Evolutionary conservation across 169 alveolate genomes (phyloP), one percentile per base, ranked within the genome.

Genomic region (Perkinsus olseni): DNA sequence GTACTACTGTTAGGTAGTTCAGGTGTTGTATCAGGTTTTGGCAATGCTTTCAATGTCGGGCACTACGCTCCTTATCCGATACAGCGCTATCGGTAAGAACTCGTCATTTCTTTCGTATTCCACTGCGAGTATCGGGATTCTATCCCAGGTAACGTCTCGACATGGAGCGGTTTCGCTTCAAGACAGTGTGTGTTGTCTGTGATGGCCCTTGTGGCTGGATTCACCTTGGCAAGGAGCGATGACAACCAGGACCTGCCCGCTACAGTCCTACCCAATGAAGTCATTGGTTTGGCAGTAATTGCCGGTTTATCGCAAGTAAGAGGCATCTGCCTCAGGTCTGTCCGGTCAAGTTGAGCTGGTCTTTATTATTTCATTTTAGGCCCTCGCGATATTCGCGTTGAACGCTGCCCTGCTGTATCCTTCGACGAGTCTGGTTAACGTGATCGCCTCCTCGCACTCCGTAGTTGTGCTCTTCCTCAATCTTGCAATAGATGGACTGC

Each of bases 201-300:
- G 82, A 21, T 62, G 82, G 82, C 82, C 31, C 37, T 62, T 1
- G 34, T 62, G 1, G 82, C 82, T 62, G 82, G 82, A 21, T 28
- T 62, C 28, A 24, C 82, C 8, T 62, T 62, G 17, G 34, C 82
- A 21, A 62, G 31, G 82, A 62, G 82, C 31, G 82, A 62, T 62
- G 82, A 62, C 8, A 62, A 62, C 82, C 28, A 62, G 34, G 82
- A 62, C 8, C 31, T 62, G 34, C 82, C 82, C 17, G 82, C 82
- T 62, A 62, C 82, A 62, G 82, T 62, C 82, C 82, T 62, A 62
- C 82, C 82, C 82, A 62, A 62, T 62, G 82, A 62, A 62, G 82
- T 62, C 17, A 62, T 62, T 62, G 82, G 82, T 62, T 62, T 62
- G 82, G 82, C 82, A 28, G 82, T 62, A 4, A 62, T 62, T 28